Evolutionary conservation across 805 yeast species (phyloP), one percentile per base, ranked within the genome.

Genomic region (Kodamaea laetipori): DNA sequence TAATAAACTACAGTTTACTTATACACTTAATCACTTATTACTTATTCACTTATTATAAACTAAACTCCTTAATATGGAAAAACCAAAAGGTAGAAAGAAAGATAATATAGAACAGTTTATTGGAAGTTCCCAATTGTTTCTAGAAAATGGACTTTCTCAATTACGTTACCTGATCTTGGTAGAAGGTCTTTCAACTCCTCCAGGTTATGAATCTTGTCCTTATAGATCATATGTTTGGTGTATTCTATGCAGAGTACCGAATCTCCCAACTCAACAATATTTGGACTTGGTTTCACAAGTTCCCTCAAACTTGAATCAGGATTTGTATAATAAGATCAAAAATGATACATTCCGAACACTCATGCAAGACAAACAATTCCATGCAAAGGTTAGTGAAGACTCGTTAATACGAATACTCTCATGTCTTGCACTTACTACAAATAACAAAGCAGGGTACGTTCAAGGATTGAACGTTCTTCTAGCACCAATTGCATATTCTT

Each of bases 401-500:
- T 66, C 86, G 1, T 63, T 90, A 33, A 74, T 84, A 7, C 64
- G 97, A 35, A 67, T 89, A 2, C 70, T 90, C 18, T 84, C 86
- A 24, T 81, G 86, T n/a, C 77, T 80, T 56, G 95, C 95, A 2
- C 64, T 80, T 60, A 63, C 75, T 13, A 46, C 58, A 8, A 52
- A 54, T n/a, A 55, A 54, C 40, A 57, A 56, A 31, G 67, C 60
- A 4, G 76, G 76, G 0, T 88, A 88, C 57, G 96, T 90, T n/a
- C 97, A 90, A 59, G 97, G 97, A 2, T 80, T 90, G 84, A 90
- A 90, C 58, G 89, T 90, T 0, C 61, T 90, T 16, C 75, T 85
- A 17, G 97, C 96, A 0, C 96, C 97, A 1, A 77, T 90, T 43
- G 76, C 89, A 12, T 90, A 79, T 58, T 74, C 85, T 1, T 75